Evolutionary conservation across 176 grass and related monocot species (phyloP).

Genomic region (Oryza meyeriana): DNA sequence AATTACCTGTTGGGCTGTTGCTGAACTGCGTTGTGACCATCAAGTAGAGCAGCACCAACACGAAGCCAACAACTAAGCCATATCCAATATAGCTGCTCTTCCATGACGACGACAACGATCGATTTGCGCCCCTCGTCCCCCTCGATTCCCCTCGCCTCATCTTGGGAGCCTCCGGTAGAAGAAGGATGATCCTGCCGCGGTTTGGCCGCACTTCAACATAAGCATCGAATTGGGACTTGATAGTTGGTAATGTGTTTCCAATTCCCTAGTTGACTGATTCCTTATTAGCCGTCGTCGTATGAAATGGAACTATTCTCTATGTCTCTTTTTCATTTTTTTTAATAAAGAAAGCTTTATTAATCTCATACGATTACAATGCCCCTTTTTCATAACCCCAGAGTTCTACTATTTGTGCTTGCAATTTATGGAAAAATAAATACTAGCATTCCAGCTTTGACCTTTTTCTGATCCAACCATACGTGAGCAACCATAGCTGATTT

Average conservation of each 20-base stretch:
- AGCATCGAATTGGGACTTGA: conserved; percentile 10
- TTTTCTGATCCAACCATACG: neutral
- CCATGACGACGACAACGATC: conserved; percentile 9
- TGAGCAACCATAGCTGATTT: neutral
- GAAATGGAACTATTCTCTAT: neutral
- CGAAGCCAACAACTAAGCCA: conserved; percentile 35
- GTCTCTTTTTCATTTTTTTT: neutral
- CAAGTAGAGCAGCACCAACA: conserved; percentile 42
- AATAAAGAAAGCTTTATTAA: too few species aligned
- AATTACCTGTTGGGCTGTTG: conserved; percentile 41
- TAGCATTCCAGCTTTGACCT: neutral
- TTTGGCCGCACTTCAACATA: neutral
- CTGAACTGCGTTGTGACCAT: conserved; percentile 29
- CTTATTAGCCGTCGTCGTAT: neutral
- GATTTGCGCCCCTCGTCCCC: conserved; percentile 1
- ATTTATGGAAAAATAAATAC: neutral
- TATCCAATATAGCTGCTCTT: conserved; percentile 38
- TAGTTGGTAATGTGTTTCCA: neutral
- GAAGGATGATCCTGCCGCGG: neutral
- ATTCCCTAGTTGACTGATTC: neutral
- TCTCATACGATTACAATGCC: too few species aligned
- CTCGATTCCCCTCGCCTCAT: conserved; percentile 39
- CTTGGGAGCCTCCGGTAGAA: neutral
- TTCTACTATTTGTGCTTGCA: neutral
- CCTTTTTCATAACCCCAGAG: too few species aligned